A percentile compares a stretch with the other conserved stretches of the same genome.
These are phyloP conservation scores for Candida taoyuanica DNA, from an alignment of 805 yeast species.

Conservation along the genomic window DNA sequence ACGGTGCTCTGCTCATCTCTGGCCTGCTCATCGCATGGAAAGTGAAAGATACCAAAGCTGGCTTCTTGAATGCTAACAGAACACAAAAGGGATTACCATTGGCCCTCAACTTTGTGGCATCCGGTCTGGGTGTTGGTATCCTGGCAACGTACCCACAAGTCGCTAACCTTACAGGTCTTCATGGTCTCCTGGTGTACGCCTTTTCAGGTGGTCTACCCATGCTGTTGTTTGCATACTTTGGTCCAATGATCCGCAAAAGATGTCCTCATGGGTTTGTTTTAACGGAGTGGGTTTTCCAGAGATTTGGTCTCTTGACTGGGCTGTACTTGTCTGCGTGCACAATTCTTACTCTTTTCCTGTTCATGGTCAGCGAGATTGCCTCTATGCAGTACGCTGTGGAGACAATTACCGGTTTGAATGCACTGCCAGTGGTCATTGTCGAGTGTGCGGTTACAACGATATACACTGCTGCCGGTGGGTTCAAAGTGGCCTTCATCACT, in stretches of 20 bases:
- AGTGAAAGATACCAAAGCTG: conserved; percentile 40
- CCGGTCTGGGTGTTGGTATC: conserved; percentile 90
- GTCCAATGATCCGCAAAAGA: conserved; percentile 70
- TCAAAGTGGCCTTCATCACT: conserved; percentile 80
- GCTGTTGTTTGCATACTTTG: conserved; percentile 73
- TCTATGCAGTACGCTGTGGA: conserved; percentile 75
- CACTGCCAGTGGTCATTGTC: conserved; percentile 75
- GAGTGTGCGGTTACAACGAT: conserved; percentile 85
- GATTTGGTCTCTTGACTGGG: conserved; percentile 72
- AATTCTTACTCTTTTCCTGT: conserved; percentile 76
- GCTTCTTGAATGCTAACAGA: conserved; percentile 74
- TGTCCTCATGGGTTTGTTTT: conserved; percentile 90
- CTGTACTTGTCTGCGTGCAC: conserved; percentile 78
- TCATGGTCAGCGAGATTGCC: conserved; percentile 82
- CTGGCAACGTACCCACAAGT: conserved; percentile 82
- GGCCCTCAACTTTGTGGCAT: conserved; percentile 84
- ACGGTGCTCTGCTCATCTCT: conserved; percentile 46
- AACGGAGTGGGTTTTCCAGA: conserved; percentile 88
- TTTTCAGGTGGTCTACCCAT: conserved; percentile 80
- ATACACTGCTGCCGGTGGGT: conserved; percentile 86
- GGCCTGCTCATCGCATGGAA: conserved; percentile 61
- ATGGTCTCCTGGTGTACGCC: conserved; percentile 80
- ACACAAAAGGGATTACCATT: conserved; percentile 77
- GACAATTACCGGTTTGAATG: conserved; percentile 72
- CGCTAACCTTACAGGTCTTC: conserved; percentile 81